A percentile compares a stretch with the other conserved stretches of the same genome.
Conservation (phyloP, 2,329 filamentous ascomycete genomes). For the Corniculantispora saksenae region DNA sequence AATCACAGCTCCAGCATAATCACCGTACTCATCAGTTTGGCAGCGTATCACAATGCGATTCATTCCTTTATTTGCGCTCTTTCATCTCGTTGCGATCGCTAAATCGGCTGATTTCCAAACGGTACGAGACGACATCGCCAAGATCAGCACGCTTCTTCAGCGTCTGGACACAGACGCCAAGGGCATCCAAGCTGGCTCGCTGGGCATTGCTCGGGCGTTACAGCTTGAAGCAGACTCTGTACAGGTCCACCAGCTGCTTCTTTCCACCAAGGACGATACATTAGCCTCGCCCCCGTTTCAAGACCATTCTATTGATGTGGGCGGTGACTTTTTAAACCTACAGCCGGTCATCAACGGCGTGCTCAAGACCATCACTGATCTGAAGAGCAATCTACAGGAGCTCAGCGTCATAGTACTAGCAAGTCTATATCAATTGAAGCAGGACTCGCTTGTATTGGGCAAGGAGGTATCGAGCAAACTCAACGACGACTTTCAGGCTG, state of each 20-base stretch:
- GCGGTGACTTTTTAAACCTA: constrained; percentile 14
- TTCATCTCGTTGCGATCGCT: neutral
- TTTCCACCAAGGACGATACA: neutral
- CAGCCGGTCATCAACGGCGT: constrained; percentile 7
- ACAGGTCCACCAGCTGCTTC: constrained; percentile 7
- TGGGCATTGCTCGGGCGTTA: constrained; percentile 13
- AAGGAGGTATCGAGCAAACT: constrained; percentile 8
- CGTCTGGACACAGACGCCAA: neutral
- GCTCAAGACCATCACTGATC: neutral
- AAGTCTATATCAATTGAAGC: constrained; percentile 10
- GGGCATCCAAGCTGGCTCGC: constrained; percentile 6
- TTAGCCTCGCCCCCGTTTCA: constrained; percentile 4
- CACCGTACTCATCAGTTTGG: neutral
- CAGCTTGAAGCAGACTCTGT: constrained; percentile 15
- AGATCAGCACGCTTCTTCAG: constrained; percentile 8
- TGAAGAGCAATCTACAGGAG: neutral
- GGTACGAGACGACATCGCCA: constrained; percentile 14
- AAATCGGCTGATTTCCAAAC: constrained; percentile 10
- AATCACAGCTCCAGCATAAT: no score
- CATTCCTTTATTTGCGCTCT: neutral
- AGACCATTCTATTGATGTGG: constrained; percentile 13
- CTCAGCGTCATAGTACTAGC: constrained; percentile 7
- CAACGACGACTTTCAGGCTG: constrained; percentile 8
- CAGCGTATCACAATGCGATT: neutral
- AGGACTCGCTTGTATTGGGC: constrained; percentile 7